phyloP scores from a whole-genome alignment of 2,329 filamentous ascomycete genomes.

The Cadophora luteo-olivacea region DNA sequence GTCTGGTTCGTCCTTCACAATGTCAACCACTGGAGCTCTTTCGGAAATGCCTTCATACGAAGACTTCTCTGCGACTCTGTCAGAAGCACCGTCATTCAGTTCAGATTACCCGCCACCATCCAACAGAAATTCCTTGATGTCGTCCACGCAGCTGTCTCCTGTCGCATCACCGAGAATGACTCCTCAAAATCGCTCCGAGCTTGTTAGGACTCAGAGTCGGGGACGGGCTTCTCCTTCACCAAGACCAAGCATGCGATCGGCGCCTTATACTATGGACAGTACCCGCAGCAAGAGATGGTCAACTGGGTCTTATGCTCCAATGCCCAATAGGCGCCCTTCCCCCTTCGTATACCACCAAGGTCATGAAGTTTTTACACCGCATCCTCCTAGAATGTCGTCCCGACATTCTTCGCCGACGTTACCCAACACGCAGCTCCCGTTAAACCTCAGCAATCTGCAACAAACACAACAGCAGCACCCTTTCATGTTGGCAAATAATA shows the following conservation, averaged over 20 bases:
- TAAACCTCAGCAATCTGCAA: slow-evolving; percentile 58
- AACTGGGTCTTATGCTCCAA: slow-evolving; percentile 72
- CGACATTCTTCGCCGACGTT: slow-evolving; percentile 55
- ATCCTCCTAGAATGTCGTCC: slow-evolving; percentile 60
- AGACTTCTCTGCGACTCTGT: slow-evolving; percentile 70
- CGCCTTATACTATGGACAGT: slow-evolving; percentile 73
- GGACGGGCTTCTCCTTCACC: slow-evolving; percentile 76
- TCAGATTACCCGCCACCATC: slow-evolving; percentile 72
- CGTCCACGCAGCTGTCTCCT: slow-evolving; percentile 74
- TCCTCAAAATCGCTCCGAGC: slow-evolving; percentile 64
- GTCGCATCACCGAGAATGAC: slow-evolving; percentile 74
- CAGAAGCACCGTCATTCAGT: slow-evolving; percentile 70
- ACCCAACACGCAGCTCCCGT: slow-evolving; percentile 54
- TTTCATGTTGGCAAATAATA: slow-evolving; percentile 57
- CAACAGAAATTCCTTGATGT: slow-evolving; percentile 73
- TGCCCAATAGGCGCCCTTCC: slow-evolving; percentile 60
- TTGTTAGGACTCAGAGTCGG: slow-evolving; percentile 69
- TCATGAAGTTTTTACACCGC: slow-evolving; percentile 63
- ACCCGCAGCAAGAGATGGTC: slow-evolving; percentile 78
- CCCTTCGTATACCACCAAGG: slow-evolving; percentile 68
- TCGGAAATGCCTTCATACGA: slow-evolving; percentile 76
- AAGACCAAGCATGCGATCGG: slow-evolving; percentile 69
- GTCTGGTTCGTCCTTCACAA: slow-evolving; percentile 76
- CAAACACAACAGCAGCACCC: slow-evolving; percentile 62
- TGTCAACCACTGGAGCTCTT: slow-evolving; percentile 69